Evolutionary conservation across 495 filamentous ascomycete genomes (phyloP).

Genomic region (Achaetomiella virescens): DNA sequence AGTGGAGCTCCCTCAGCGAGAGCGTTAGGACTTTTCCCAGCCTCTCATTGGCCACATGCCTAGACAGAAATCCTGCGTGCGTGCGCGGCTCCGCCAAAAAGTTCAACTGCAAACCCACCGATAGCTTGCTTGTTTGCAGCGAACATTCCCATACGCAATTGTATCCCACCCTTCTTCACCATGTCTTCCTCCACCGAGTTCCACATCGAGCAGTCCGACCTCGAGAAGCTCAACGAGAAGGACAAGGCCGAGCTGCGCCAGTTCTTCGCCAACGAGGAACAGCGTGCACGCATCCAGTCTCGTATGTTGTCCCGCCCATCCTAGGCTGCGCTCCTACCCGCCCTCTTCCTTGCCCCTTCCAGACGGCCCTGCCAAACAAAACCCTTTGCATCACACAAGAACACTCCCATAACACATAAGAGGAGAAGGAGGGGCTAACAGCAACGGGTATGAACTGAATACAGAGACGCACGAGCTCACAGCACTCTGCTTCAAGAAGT

Average conservation of each 20-base stretch:
- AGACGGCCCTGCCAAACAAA: too few relatives aligned
- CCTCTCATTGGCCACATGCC: constrained; percentile 20
- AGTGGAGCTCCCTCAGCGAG: not conserved
- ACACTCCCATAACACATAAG: not conserved
- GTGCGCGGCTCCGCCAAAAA: constrained; percentile 5
- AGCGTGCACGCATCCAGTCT: constrained; percentile 73
- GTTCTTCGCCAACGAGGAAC: constrained; percentile 70
- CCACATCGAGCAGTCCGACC: constrained; percentile 42
- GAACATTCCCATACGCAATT: not conserved
- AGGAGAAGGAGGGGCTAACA: not conserved
- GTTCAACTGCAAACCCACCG: not conserved
- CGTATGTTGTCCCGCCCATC: constrained; percentile 48
- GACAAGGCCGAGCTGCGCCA: constrained; percentile 85
- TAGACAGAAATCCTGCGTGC: not conserved
- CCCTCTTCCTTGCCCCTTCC: constrained; percentile 5
- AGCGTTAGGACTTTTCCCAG: not conserved
- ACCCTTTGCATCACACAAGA: too few relatives aligned
- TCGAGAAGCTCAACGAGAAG: constrained; percentile 67
- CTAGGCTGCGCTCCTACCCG: not conserved
- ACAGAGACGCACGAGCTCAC: constrained; percentile 76
- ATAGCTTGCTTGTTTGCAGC: not conserved
- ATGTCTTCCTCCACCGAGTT: constrained; percentile 30
- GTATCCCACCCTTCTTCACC: not conserved
- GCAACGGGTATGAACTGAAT: not conserved
- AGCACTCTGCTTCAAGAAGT: constrained; percentile 90